phyloP scores from a whole-genome alignment of 2,329 filamentous ascomycete species.

The Cladophialophora immunda region DNA sequence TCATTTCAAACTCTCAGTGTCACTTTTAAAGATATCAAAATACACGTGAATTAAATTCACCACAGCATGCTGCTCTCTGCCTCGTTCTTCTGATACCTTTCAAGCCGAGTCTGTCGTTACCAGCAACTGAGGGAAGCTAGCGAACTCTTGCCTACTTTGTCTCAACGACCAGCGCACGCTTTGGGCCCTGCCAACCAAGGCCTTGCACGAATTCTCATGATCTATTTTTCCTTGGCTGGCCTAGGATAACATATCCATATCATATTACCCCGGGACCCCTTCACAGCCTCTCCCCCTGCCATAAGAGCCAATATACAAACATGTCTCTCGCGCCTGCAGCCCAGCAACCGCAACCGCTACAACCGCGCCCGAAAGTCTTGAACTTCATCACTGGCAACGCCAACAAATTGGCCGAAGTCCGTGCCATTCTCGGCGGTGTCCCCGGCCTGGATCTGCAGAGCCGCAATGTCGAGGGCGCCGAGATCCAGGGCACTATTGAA shows the following conservation, averaged over 20 bases:
- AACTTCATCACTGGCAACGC: conserved; percentile 98
- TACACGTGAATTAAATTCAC: background rate
- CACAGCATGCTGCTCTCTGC: background rate
- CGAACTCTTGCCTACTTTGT: background rate
- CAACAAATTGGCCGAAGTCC: conserved; percentile 91
- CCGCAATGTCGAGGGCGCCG: conserved; percentile 73
- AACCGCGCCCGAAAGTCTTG: conserved; percentile 54
- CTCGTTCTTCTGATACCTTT: background rate
- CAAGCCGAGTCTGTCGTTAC: background rate
- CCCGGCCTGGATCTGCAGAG: conserved; percentile 78
- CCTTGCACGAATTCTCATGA: background rate
- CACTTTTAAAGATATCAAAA: too few relatives aligned
- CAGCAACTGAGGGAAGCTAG: background rate
- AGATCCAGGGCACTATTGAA: conserved; percentile 91
- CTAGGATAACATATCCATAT: background rate
- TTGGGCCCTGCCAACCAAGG: background rate
- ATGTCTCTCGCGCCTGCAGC: background rate
- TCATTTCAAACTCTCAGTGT: background rate
- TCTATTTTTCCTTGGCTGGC: background rate
- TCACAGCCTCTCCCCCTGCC: background rate
- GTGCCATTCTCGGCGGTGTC: conserved; percentile 78
- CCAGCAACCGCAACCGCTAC: conserved; percentile 22
- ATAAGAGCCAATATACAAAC: background rate
- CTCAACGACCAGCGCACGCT: background rate
- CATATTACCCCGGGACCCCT: background rate